Evolutionary conservation across 257 asterid species (phyloP).

Genomic region (Haberlea rhodopensis): DNA sequence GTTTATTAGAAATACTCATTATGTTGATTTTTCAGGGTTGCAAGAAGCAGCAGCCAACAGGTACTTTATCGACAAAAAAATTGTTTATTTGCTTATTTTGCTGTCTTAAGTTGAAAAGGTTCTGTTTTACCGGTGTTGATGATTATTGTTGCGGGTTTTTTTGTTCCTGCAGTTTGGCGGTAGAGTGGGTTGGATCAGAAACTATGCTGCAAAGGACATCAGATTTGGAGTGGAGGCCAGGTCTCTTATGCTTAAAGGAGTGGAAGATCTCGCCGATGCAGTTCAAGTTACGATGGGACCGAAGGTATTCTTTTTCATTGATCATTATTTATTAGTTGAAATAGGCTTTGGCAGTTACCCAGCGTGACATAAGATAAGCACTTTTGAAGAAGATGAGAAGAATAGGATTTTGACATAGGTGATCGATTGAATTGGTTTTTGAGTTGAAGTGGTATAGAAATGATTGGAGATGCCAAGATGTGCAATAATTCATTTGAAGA

Average conservation of each 20-base stretch:
- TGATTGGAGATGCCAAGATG: no score
- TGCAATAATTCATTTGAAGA: no score
- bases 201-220: constrained; percentile 88
- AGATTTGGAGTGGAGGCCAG: constrained; percentile 92
- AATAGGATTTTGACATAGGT: not conserved
- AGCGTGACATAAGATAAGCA: not conserved
- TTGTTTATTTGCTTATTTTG: not conserved
- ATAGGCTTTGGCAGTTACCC: not conserved
- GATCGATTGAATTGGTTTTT: no score
- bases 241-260: constrained; percentile 87
- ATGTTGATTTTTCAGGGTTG: constrained; percentile 43
- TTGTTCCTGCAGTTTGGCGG: constrained; percentile 44
- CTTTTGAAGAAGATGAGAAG: not conserved
- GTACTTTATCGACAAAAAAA: constrained; percentile 22
- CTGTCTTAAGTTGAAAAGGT: not conserved
- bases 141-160: constrained; percentile 24
- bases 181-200: constrained; percentile 66
- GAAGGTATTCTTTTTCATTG: constrained; percentile 43
- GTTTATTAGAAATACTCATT: constrained; percentile 9
- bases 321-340: not conserved
- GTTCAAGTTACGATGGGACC: constrained; percentile 98
- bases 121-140: not conserved
- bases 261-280: constrained; percentile 92
- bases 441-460: not conserved
- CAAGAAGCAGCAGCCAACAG: constrained; percentile 61